These are phyloP conservation scores for Ailanthus altissimus DNA, from an alignment of 345 rosid species.

Conservation along the genomic window DNA sequence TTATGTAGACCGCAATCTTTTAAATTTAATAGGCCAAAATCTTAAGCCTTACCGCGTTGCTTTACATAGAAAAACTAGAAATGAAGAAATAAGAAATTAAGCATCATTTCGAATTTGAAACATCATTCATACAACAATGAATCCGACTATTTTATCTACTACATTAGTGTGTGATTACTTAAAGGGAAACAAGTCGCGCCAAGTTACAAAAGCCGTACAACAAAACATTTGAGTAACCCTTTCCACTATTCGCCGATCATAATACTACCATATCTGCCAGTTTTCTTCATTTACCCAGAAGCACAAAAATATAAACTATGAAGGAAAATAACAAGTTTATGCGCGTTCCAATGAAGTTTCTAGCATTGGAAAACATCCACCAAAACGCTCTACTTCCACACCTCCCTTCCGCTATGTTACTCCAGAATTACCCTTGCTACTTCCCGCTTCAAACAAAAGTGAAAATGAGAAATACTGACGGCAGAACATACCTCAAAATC, in stretches of 20 bases:
- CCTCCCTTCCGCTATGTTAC: constrained; percentile 12
- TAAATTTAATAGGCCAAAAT: too few species aligned
- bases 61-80: too few species aligned
- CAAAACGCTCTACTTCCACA: constrained; percentile 20
- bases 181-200: not conserved
- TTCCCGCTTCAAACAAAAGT: not conserved
- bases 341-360: not conserved
- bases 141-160: too few species aligned
- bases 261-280: not conserved
- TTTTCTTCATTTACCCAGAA: not conserved
- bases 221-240: not conserved
- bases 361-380: not conserved
- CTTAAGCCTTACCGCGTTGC: too few species aligned
- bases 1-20: too few species aligned
- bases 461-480: not conserved
- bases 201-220: not conserved
- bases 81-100: too few species aligned
- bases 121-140: too few species aligned
- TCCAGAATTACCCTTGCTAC: not conserved
- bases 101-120: too few species aligned
- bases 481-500: not conserved
- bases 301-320: not conserved
- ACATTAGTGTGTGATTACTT: too few species aligned
- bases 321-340: not conserved
- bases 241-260: not conserved